phyloP scores from a whole-genome alignment of 495 filamentous ascomycete species.

The Daldinia vernicosa region DNA sequence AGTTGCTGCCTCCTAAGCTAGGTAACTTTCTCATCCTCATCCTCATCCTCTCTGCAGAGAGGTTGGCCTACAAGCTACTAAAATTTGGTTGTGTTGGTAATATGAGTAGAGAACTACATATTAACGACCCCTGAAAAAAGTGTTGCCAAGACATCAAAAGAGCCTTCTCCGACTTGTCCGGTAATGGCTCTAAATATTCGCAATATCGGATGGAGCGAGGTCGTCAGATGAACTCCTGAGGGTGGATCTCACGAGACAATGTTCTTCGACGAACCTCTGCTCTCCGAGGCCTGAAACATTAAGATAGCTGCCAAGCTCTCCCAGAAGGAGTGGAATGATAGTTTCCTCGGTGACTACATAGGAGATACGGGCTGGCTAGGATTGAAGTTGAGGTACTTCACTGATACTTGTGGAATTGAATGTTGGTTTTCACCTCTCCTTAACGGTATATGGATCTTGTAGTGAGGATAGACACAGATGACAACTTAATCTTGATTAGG shows the following conservation, averaged over 20 bases:
- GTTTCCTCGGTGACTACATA: conserved; percentile 18
- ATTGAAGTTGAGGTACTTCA: conserved; percentile 15
- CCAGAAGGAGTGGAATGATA: conserved; percentile 9
- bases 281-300: conserved; percentile 9
- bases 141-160: not conserved
- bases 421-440: not conserved
- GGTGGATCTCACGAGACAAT: conserved; percentile 22
- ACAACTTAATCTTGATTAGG: conserved; percentile 18
- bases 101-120: conserved; percentile 3
- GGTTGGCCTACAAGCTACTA: not conserved
- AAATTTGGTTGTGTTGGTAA: conserved; percentile 8
- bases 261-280: conserved; percentile 3
- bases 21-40: not conserved
- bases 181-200: conserved; percentile 1
- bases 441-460: conserved; percentile 14
- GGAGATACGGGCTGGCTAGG: conserved; percentile 18
- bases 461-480: not conserved
- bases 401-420: conserved; percentile 22
- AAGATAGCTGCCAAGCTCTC: not conserved
- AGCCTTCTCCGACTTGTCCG: not conserved
- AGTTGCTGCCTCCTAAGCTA: not conserved
- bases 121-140: conserved; percentile 12
- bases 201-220: conserved; percentile 14
- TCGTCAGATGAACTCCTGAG: conserved; percentile 2
- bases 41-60: not conserved